Conservation (phyloP, 140 eudicot genomes). For the Flaveria floridana region DNA sequence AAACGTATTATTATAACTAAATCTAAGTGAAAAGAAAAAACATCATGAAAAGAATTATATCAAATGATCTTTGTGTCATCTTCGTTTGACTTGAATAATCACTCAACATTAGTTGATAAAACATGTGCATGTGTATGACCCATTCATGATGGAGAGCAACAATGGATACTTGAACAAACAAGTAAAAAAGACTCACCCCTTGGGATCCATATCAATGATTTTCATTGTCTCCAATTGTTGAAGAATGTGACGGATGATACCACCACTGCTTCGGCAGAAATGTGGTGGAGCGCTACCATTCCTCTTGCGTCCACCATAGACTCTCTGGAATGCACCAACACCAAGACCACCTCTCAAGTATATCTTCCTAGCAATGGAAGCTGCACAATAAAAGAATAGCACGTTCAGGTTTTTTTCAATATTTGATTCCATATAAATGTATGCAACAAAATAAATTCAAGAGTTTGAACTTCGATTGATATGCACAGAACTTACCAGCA, state of each 20-base stretch:
- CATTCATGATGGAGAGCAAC: background rate
- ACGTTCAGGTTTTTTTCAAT: background rate
- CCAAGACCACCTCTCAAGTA: slow-evolving; percentile 41
- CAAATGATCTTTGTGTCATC: background rate
- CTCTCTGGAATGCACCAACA: slow-evolving; percentile 46
- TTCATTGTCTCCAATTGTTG: slow-evolving; percentile 62
- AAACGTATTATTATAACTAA: background rate
- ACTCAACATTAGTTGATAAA: background rate
- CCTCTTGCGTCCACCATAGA: slow-evolving; percentile 78
- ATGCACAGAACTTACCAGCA: slow-evolving; percentile 45
- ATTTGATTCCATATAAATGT: background rate
- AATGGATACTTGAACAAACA: background rate
- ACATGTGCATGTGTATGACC: background rate
- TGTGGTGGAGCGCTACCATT: slow-evolving; percentile 77
- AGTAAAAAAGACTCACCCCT: slow-evolving; percentile 46
- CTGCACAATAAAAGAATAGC: slow-evolving; percentile 28
- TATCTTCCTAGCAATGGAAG: slow-evolving; percentile 43
- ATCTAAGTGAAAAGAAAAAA: background rate
- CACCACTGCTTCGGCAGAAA: slow-evolving; percentile 74
- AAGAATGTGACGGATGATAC: slow-evolving; percentile 67
- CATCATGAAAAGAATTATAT: background rate
- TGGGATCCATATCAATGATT: slow-evolving; percentile 56
- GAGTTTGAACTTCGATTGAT: background rate
- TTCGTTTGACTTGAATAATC: background rate
- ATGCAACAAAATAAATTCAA: too few relatives aligned